Base-by-base conservation (phyloP, 2,329 filamentous ascomycete species). In the Ascochyta koolunga region DNA sequence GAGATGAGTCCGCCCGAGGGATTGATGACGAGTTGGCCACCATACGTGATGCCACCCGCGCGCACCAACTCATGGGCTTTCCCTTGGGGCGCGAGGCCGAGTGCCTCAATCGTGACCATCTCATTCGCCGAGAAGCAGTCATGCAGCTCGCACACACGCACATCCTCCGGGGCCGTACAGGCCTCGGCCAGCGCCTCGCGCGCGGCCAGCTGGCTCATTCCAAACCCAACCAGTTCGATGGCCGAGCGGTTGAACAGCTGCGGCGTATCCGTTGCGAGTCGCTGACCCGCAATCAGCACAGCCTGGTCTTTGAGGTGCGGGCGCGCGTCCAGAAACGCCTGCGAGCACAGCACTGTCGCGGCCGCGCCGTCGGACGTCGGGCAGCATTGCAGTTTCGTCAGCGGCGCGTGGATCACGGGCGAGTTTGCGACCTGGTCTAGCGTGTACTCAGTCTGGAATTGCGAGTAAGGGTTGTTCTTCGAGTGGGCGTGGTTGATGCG, bases 341-440 rank as follows among this genome's bases (percentile, higher is more conserved):
- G 88, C 0, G 91, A 96, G 49, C 96, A 92, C 45, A 99, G 80
- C 27, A 98, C 88, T 13, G 90, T 91, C 0, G 95, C 92, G 0
- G 92, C 93, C 40, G 88, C 90, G 42, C 93, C 93, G 75, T 98
- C 95, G 0, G 91, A 96, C 1, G 93, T 98, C 1, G 95, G 93
- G 78, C 93, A 97, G 83, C 93, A 98, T 79, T 98, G 95, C n/a
- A 98, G 87, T 78, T 97, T 98, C 54, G 95, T 98, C 50, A 98
- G 83, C 15, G 93, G 93, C 61, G 86, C 86, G 78, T 91, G 87
- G 76, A 98, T 90, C 83, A 86, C 89, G 55, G 90, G 81, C 0
- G 90, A 79, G 32, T 88, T 80, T 71, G 91, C 76, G 72, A 98
- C 82, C 77, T 98, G 88, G 27, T 96, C 90, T 35, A 88, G 85